Evolutionary conservation across 164 flowering plant genomes (phyloP).

Genomic region (Vitis cinerea): DNA sequence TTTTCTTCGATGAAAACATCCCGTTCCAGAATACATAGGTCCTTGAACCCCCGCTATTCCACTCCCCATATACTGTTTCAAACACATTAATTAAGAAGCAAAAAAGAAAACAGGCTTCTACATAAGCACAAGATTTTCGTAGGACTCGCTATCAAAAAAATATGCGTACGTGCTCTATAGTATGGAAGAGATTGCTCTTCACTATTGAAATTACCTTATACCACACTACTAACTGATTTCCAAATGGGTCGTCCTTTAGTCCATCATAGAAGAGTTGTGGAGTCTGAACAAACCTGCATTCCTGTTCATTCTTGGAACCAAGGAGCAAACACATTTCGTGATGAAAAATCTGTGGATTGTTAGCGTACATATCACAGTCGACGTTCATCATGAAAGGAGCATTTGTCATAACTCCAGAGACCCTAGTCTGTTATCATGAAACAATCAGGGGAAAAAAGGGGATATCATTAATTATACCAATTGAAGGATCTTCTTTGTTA

Average conservation of each 20-base stretch:
- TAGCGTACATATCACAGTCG: conserved; percentile 70
- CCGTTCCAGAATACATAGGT: conserved; percentile 45
- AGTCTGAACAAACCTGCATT: conserved; percentile 45
- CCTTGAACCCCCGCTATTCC: conserved; percentile 58
- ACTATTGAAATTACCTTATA: conserved; percentile 17
- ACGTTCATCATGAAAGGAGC: conserved; percentile 70
- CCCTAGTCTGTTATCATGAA: conserved; percentile 37
- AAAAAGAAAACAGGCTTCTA: no score
- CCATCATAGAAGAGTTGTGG: conserved; percentile 53
- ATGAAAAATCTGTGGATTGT: conserved; percentile 46
- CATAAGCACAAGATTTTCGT: no score
- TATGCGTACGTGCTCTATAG: no score
- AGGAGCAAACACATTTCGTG: conserved; percentile 58
- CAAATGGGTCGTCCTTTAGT: conserved; percentile 49
- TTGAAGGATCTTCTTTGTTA: conserved; percentile 4
- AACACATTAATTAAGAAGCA: not conserved
- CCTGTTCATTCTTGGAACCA: conserved; percentile 26
- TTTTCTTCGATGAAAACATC: conserved; percentile 56
- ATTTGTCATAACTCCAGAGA: conserved; percentile 72
- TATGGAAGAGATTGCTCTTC: no score
- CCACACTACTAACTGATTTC: conserved; percentile 26
- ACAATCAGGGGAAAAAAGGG: no score
- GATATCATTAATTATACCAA: no score
- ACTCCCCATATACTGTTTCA: conserved; percentile 11
- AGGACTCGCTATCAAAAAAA: no score